These are phyloP conservation scores for Camelina hispida DNA, from an alignment of 345 rosid genomes.

Conservation along the genomic window DNA sequence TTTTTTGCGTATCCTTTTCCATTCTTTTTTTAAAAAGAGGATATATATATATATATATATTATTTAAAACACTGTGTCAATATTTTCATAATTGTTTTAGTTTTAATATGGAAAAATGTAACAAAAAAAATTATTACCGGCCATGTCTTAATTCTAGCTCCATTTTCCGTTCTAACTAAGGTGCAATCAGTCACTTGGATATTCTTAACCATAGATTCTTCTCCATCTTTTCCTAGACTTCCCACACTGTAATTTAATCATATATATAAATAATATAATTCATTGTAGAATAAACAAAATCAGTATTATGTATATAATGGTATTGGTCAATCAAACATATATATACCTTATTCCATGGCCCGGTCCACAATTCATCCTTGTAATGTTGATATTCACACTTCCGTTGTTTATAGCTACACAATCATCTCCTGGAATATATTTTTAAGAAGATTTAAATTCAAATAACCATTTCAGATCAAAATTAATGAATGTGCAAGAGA, in stretches of 20 bases:
- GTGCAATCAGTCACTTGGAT: slow-evolving; percentile 49
- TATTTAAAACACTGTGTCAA: neutral
- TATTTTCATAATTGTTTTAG: neutral
- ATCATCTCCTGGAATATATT: slow-evolving; percentile 52
- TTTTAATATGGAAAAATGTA: neutral
- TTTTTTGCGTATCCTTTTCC: slow-evolving; percentile 38
- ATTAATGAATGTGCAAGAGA: neutral
- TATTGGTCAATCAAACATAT: neutral
- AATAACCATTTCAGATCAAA: neutral
- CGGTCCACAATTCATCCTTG: slow-evolving; percentile 40
- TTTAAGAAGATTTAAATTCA: neutral
- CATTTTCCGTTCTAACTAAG: slow-evolving; percentile 47
- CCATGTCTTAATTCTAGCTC: slow-evolving; percentile 68
- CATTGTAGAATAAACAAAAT: neutral
- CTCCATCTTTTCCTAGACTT: slow-evolving; percentile 55
- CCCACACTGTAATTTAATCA: slow-evolving; percentile 53
- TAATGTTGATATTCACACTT: slow-evolving; percentile 34
- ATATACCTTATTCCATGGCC: slow-evolving; percentile 56
- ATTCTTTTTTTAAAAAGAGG: slow-evolving; percentile 32
- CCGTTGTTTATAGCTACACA: slow-evolving; percentile 54
- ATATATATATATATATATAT: too few species aligned
- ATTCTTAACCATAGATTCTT: slow-evolving; percentile 43
- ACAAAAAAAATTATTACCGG: slow-evolving; percentile 42
- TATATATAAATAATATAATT: neutral
- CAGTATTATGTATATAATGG: neutral